These are phyloP conservation scores for Apiotrichum gracile DNA, from an alignment of 1,284 basidiomycete genomes.

Conservation along the genomic window DNA sequence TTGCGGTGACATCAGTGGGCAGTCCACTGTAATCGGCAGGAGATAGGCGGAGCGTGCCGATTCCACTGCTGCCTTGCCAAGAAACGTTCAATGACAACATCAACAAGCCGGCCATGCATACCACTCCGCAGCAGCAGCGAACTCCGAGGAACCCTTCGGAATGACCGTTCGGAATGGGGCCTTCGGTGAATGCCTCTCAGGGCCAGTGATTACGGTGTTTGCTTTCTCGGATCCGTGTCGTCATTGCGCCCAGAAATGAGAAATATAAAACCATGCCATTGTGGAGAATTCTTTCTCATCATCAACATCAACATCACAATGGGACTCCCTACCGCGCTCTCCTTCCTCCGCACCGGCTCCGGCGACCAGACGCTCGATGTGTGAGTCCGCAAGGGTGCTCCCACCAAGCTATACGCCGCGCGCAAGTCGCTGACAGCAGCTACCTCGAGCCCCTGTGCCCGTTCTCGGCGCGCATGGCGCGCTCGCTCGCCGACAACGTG, in stretches of 20 bases:
- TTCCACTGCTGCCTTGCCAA: too few relatives aligned
- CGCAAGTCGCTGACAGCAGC: conserved; percentile 18
- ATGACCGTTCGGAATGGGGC: background rate
- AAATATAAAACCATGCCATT: too few relatives aligned
- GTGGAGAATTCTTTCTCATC: background rate
- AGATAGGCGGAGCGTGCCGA: too few relatives aligned
- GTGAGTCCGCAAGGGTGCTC: conserved; percentile 20
- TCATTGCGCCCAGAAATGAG: background rate
- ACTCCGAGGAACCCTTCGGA: background rate
- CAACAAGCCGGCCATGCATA: too few relatives aligned
- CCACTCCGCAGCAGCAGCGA: too few relatives aligned
- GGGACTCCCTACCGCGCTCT: conserved; percentile 75
- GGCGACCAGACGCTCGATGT: conserved; percentile 76
- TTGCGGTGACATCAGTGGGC: too few relatives aligned
- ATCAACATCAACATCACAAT: conserved; percentile 47
- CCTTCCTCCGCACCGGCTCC: conserved; percentile 65
- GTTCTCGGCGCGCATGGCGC: conserved; percentile 52
- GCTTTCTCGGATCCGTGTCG: background rate
- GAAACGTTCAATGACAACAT: too few relatives aligned
- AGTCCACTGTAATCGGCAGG: too few relatives aligned
- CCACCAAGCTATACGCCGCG: background rate
- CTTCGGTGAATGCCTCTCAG: background rate
- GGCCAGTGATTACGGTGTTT: background rate
- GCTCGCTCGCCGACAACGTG: conserved; percentile 44
- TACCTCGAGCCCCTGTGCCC: conserved; percentile 76